These are phyloP conservation scores for Arthroderma uncinatum DNA, from an alignment of 2,329 filamentous ascomycete genomes.

Conservation along the genomic window DNA sequence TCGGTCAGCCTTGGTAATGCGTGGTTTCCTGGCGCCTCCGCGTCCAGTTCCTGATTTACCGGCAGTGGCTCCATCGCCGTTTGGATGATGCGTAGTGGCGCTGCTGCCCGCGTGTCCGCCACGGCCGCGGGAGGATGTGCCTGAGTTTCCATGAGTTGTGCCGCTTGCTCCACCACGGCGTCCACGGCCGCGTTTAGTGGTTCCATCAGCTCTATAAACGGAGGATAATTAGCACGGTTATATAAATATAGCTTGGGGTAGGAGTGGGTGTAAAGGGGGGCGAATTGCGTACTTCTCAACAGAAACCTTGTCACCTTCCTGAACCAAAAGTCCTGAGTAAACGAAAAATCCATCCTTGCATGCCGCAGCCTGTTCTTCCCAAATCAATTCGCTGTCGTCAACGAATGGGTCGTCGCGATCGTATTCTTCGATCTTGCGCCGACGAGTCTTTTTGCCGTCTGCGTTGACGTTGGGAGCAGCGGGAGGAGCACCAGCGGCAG, in stretches of 20 bases:
- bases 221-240: constrained; percentile 9
- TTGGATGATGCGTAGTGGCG: not conserved
- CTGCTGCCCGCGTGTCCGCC: not conserved
- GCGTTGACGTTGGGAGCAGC: constrained; percentile 20
- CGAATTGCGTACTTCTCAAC: constrained; percentile 46
- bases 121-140: constrained; percentile 1
- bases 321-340: constrained; percentile 82
- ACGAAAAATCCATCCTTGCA: constrained; percentile 97
- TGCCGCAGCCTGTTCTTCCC: constrained; percentile 90
- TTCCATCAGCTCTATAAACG: constrained; percentile 54
- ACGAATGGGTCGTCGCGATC: constrained; percentile 58
- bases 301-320: constrained; percentile 67
- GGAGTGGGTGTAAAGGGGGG: constrained; percentile 1
- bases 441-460: constrained; percentile 60
- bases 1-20: constrained; percentile 15
- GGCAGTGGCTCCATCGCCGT: not conserved
- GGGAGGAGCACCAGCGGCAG: constrained; percentile 23
- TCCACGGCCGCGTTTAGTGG: constrained; percentile 52
- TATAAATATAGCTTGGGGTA: not conserved
- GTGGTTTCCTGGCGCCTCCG: constrained; percentile 12
- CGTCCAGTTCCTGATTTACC: constrained; percentile 5
- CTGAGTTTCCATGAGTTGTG: constrained; percentile 6
- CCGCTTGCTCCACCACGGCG: constrained; percentile 24
- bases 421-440: constrained; percentile 58
- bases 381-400: constrained; percentile 87